Evolutionary conservation across 208 protist species (phyloP).

Genomic region (Endotrypanum monterogeii): DNA sequence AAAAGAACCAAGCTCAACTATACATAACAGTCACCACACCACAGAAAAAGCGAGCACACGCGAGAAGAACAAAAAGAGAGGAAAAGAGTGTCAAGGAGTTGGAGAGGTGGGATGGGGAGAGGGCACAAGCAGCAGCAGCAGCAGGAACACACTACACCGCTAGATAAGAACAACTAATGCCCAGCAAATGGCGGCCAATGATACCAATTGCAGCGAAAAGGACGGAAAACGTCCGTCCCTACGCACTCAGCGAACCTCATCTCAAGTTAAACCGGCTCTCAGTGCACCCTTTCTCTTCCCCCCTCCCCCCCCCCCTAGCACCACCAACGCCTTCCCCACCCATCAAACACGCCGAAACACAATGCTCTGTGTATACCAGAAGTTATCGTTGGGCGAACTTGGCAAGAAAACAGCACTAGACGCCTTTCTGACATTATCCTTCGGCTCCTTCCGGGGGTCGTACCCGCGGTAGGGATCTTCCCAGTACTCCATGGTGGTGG

Average conservation of each 20-base stretch:
- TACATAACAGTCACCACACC: conserved; percentile 1
- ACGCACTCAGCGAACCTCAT: background rate
- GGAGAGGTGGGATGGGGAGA: background rate
- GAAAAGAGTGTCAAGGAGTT: background rate
- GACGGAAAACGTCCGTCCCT: background rate
- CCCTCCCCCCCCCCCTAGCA: background rate
- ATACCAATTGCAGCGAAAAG: background rate
- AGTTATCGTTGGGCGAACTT: conserved; percentile 59
- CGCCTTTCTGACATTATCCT: conserved; percentile 74
- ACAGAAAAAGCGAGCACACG: conserved; percentile 3
- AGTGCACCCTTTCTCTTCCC: background rate
- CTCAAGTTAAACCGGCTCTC: too few relatives aligned
- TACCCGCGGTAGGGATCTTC: conserved; percentile 85
- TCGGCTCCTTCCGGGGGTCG: conserved; percentile 78
- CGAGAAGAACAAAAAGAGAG: conserved; percentile 5
- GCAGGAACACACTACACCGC: background rate
- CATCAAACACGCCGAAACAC: conserved; percentile 86
- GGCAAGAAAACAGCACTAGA: conserved; percentile 66
- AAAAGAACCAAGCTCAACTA: background rate
- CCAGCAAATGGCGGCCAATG: too few relatives aligned
- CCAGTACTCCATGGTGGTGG: conserved; percentile 80
- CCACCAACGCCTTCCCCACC: background rate
- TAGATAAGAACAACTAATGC: background rate
- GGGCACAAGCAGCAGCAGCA: background rate
- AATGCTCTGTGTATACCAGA: conserved; percentile 91